Evolutionary conservation across 1,284 basidiomycete species (phyloP).

Genomic region (Trametes sp.): DNA sequence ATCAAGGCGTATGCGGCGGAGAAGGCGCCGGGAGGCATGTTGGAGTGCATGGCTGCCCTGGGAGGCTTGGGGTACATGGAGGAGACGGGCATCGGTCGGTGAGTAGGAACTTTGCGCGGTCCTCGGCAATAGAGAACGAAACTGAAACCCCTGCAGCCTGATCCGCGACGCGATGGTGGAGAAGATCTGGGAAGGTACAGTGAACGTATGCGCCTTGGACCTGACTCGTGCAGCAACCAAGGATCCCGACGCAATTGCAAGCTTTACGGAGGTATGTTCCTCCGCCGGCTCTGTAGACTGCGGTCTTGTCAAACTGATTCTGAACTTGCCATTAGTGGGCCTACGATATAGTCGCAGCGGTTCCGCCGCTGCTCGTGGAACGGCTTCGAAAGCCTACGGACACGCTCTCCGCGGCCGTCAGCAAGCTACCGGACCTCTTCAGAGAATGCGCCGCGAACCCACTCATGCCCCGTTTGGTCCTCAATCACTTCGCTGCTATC

Average conservation of each 20-base stretch:
- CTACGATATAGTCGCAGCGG: slow-evolving; percentile 49
- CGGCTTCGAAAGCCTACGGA: slow-evolving; percentile 39
- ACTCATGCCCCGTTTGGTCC: slow-evolving; percentile 58
- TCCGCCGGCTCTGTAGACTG: not conserved
- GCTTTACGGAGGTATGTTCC: slow-evolving; percentile 45
- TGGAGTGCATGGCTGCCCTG: slow-evolving; percentile 76
- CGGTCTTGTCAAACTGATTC: not conserved
- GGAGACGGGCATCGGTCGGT: slow-evolving; percentile 71
- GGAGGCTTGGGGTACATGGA: slow-evolving; percentile 88
- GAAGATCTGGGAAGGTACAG: slow-evolving; percentile 85
- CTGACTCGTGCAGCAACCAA: slow-evolving; percentile 58
- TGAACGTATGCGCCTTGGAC: slow-evolving; percentile 72
- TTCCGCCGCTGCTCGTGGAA: slow-evolving; percentile 42
- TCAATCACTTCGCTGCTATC: slow-evolving; percentile 62
- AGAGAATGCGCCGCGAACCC: slow-evolving; percentile 45
- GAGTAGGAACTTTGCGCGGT: slow-evolving; percentile 36
- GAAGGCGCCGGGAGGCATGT: slow-evolving; percentile 66
- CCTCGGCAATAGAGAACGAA: too few relatives aligned
- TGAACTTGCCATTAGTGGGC: slow-evolving; percentile 58
- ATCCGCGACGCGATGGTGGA: slow-evolving; percentile 78
- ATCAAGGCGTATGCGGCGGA: slow-evolving; percentile 77
- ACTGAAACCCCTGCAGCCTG: slow-evolving; percentile 40
- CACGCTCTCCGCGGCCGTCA: slow-evolving; percentile 47
- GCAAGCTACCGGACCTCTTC: slow-evolving; percentile 47
- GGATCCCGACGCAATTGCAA: slow-evolving; percentile 44